These are phyloP conservation scores for Venturia asperata DNA, from an alignment of 2,329 filamentous ascomycete genomes.

Conservation along the genomic window DNA sequence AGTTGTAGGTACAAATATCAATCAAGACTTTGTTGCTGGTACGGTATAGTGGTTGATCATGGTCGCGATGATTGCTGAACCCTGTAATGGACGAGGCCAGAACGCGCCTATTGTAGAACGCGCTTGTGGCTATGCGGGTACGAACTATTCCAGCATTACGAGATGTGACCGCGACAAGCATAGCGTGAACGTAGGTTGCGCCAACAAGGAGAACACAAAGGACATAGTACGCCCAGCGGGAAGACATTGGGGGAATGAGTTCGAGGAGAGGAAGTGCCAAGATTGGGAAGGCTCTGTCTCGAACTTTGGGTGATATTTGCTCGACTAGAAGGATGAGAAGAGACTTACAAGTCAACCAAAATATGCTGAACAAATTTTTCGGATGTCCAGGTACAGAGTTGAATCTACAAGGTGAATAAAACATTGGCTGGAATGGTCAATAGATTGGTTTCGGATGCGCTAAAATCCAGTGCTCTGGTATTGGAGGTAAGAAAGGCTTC, in stretches of 20 bases:
- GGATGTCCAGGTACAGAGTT: too few species aligned
- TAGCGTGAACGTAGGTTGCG: conserved; percentile 35
- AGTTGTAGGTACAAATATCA: too few species aligned
- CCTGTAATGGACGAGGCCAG: conserved; percentile 25
- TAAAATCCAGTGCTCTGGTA: conserved; percentile 23
- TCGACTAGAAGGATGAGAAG: too few species aligned
- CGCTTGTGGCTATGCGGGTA: conserved; percentile 22
- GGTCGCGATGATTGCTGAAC: conserved; percentile 25
- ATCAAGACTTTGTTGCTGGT: conserved; percentile 27
- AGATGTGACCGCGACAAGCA: conserved; percentile 44
- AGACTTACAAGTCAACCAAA: too few species aligned
- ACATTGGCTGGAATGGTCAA: conserved; percentile 22
- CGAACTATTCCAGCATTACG: conserved; percentile 22
- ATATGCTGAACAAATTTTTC: conserved; percentile 23
- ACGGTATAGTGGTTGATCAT: conserved; percentile 24
- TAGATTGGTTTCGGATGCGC: conserved; percentile 23
- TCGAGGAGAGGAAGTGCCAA: conserved; percentile 24
- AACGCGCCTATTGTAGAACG: conserved; percentile 29
- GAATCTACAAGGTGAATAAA: conserved; percentile 21
- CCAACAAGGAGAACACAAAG: conserved; percentile 29
- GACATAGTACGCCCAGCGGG: conserved; percentile 45
- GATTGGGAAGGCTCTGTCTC: too few species aligned
- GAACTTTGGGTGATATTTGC: too few species aligned
- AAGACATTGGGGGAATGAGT: conserved; percentile 42
- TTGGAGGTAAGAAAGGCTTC: conserved; percentile 24